phyloP scores from a whole-genome alignment of 768 basidiomycete species.

The Mrakia gelida region DNA sequence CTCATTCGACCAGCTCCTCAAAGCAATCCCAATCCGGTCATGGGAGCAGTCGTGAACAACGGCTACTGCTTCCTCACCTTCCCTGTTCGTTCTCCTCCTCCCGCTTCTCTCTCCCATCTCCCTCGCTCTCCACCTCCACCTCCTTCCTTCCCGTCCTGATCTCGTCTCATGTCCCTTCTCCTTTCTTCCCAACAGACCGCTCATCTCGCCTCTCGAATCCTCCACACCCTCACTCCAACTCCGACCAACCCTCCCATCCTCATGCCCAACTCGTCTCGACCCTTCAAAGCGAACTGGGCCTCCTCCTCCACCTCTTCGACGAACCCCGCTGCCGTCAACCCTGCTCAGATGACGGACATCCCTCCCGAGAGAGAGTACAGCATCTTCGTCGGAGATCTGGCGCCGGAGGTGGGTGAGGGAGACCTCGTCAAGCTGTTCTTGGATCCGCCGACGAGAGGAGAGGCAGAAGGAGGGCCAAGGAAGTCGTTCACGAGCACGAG shows the following conservation, averaged over 20 bases:
- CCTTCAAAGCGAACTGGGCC: conserved; percentile 74
- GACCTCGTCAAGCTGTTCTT: conserved; percentile 85
- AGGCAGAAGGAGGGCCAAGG: conserved; percentile 46
- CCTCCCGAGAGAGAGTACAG: conserved; percentile 66
- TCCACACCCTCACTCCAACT: conserved; percentile 36
- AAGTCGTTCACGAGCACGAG: conserved; percentile 85
- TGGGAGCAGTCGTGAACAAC: conserved; percentile 59
- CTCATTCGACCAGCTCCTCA: conserved; percentile 31
- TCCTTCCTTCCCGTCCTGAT: background rate
- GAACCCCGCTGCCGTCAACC: conserved; percentile 29
- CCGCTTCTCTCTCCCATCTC: conserved; percentile 49
- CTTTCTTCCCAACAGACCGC: background rate
- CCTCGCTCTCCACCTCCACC: background rate
- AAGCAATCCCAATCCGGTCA: conserved; percentile 59
- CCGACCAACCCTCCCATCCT: conserved; percentile 49
- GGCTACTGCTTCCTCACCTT: conserved; percentile 89
- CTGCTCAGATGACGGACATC: conserved; percentile 17
- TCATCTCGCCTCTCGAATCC: conserved; percentile 28
- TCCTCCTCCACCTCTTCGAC: conserved; percentile 29
- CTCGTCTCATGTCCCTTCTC: background rate
- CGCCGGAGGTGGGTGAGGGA: conserved; percentile 88
- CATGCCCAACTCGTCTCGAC: conserved; percentile 82
- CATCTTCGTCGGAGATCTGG: conserved; percentile 91
- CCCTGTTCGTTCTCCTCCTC: conserved; percentile 65
- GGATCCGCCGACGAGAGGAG: conserved; percentile 62